Evolutionary conservation across 345 rosid species (phyloP).

Genomic region (Eucalyptus rudis): DNA sequence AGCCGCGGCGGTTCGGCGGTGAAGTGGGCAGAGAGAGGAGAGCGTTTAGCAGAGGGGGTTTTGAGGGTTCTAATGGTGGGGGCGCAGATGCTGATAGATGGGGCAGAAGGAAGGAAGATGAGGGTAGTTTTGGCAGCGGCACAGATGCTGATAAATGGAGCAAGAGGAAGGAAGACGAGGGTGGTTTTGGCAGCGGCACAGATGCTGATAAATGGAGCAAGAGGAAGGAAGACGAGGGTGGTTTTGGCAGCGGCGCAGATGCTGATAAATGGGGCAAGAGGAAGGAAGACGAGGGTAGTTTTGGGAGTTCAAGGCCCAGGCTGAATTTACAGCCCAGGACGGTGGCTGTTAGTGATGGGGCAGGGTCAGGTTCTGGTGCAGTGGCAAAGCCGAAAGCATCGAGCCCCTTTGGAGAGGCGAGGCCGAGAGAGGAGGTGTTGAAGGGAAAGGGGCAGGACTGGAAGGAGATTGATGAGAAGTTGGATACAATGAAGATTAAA

Average conservation of each 20-base stretch:
- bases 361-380: conserved; percentile 6
- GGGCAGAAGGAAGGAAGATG: conserved; percentile 72
- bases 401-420: conserved; percentile 81
- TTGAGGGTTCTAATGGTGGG: conserved; percentile 12
- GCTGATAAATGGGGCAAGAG: conserved; percentile 68
- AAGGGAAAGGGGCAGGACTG: conserved; percentile 86
- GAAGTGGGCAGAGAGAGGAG: conserved; percentile 31
- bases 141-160: conserved; percentile 71
- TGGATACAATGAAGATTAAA: conserved; percentile 37
- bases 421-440: conserved; percentile 95
- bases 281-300: conserved; percentile 31
- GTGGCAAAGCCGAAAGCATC: conserved; percentile 46
- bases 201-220: conserved; percentile 72
- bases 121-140: conserved; percentile 8
- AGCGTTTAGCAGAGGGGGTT: conserved; percentile 49
- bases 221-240: conserved; percentile 45
- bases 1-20: conserved; percentile 12
- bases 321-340: conserved; percentile 75
- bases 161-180: conserved; percentile 17
- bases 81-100: conserved; percentile 52
- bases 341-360: conserved; percentile 16
- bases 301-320: conserved; percentile 29
- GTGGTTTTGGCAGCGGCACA: conserved; percentile 8
- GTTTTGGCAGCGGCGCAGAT: conserved; percentile 25
- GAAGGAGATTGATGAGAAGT: conserved; percentile 93